Conservation (phyloP, 352 stramenopile species). For the Phytophthora sansomeana region DNA sequence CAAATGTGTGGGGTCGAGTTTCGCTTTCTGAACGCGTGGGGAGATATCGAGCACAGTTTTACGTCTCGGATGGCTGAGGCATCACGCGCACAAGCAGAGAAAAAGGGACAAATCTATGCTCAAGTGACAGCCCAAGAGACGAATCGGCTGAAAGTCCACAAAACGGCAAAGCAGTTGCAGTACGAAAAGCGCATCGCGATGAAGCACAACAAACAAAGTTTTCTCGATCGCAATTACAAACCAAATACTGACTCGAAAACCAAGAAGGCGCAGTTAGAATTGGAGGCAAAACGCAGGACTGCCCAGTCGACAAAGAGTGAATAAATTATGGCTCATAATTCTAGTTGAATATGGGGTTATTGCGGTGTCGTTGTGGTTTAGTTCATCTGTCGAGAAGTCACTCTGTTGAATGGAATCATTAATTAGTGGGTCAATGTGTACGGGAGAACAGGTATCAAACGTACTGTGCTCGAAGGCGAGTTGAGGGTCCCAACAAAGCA, state of each 20-base stretch:
- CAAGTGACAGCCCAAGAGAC: conserved; percentile 53
- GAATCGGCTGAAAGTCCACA: conserved; percentile 38
- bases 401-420: conserved; percentile 8
- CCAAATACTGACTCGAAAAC: conserved; percentile 55
- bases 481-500: conserved; percentile 18
- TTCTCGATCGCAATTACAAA: conserved; percentile 75
- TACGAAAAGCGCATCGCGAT: conserved; percentile 73
- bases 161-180: conserved; percentile 67
- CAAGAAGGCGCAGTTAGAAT: conserved; percentile 62
- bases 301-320: neutral
- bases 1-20: conserved; percentile 84
- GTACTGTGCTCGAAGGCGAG: conserved; percentile 32
- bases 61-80: conserved; percentile 65
- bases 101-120: conserved; percentile 58
- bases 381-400: conserved; percentile 13
- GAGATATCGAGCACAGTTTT: conserved; percentile 72
- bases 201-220: conserved; percentile 59
- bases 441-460: neutral
- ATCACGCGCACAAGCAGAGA: conserved; percentile 48
- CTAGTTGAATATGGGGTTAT: neutral
- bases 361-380: neutral
- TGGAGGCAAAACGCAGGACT: conserved; percentile 46
- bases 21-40: conserved; percentile 76
- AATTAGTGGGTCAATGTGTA: conserved; percentile 1
- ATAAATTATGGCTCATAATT: conserved; percentile 11